Conservation (phyloP, 75 land plant species). For the Sequoiadendron giganteum region DNA sequence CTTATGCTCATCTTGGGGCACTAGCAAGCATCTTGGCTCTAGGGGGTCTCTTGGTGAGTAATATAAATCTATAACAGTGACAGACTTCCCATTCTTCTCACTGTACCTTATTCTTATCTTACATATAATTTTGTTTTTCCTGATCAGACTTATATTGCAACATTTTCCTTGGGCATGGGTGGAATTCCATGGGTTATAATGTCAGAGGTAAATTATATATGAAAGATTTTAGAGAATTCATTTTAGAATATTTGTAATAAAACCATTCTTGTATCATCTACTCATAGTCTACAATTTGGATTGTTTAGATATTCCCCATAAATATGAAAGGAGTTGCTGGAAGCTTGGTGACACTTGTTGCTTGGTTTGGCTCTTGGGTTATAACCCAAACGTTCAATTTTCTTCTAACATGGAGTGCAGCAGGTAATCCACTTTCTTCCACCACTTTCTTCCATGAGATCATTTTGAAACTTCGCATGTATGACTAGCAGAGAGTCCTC, state of each 20-base stretch:
- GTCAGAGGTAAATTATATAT: conserved; percentile 33
- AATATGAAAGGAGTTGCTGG: conserved; percentile 47
- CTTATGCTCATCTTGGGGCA: neutral
- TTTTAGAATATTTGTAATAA: neutral
- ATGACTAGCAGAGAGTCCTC: neutral
- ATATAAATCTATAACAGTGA: neutral
- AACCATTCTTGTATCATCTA: neutral
- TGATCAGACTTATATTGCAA: conserved; percentile 34
- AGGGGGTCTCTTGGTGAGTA: conserved; percentile 8
- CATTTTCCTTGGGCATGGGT: conserved; percentile 40
- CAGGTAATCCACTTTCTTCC: conserved; percentile 21
- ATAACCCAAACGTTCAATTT: conserved; percentile 38
- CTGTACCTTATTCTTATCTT: neutral
- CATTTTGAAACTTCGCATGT: neutral
- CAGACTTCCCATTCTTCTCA: neutral
- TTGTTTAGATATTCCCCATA: conserved; percentile 38
- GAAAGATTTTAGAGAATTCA: neutral
- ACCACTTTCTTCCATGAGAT: neutral
- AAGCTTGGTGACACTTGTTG: conserved; percentile 39
- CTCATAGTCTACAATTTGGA: neutral
- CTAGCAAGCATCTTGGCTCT: conserved; percentile 1
- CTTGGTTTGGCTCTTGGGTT: conserved; percentile 36
- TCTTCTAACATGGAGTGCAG: conserved; percentile 37
- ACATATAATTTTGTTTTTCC: neutral
- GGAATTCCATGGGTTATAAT: conserved; percentile 51